Evolutionary conservation across 495 filamentous ascomycete species (phyloP), one percentile per base, ranked within the genome.

Genomic region (Penicillium turbatum): DNA sequence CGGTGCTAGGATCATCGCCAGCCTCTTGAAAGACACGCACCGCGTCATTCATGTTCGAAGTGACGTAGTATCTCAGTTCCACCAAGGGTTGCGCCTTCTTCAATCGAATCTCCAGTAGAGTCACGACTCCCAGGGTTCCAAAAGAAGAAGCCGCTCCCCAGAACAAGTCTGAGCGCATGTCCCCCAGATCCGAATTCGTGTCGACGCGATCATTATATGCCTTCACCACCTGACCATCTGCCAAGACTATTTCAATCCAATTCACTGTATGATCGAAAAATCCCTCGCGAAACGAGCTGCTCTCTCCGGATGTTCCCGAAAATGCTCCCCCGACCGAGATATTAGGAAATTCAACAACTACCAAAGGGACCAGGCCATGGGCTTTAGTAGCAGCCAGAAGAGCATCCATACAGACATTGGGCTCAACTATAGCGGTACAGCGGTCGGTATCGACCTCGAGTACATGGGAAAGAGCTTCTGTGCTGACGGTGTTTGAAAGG

Each of bases 321-420:
- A 77, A 84, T 3, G 75, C 77, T 17, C 81, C 81, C 1, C 81
- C 80, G 1, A 76, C 79, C 6, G 79, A 82, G 52, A 82, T 82
- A 5, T 80, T 78, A 6, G 79, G 79, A 51, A 83, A 84, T 47
- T 76, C 79, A 72, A 82, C 81, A 8, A 83, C 79, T 3, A 83
- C 80, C 6, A 76, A 73, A 13, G 81, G 79, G 7, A 80, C 57
- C 4, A 80, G 57, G 8, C 68, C 70, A 29, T 78, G 51, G 35
- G 62, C 60, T 16, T 71, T 54, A 0, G 77, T 76, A 8, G 69
- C 66, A 42, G 71, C 59, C 12, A 79, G 70, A 1, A 82, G 67
- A 6, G 57, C 56, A 54, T 79, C 76, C 73, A 80, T 81, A 7
- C 76, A 69, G 19, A 80, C 77, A 49, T 81, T 80, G 24, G 78